phyloP scores from a whole-genome alignment of 2,329 filamentous ascomycete genomes.

The Beauveria australis region DNA sequence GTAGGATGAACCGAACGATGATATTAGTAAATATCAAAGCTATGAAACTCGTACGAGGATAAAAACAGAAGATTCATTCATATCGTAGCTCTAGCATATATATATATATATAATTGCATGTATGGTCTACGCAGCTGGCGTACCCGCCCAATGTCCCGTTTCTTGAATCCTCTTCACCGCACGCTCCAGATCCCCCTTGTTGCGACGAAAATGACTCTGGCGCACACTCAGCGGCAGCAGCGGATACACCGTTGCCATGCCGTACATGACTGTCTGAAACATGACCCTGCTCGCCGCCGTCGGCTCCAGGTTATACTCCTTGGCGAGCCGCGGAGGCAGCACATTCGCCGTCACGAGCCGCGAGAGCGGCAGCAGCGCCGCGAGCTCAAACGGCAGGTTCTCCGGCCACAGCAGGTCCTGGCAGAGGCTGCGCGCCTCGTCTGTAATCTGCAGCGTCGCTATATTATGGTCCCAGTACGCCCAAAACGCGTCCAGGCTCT shows the following conservation, averaged over 20 bases:
- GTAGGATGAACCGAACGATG: too few species aligned
- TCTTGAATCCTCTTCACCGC: conserved; percentile 15
- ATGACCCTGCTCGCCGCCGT: conserved; percentile 13
- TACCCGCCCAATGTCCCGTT: conserved; percentile 14
- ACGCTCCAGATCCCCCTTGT: conserved; percentile 19
- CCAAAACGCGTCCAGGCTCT: conserved; percentile 27
- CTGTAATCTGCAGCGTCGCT: conserved; percentile 23
- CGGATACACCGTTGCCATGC: conserved; percentile 20
- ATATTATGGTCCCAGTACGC: conserved; percentile 31
- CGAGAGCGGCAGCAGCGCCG: conserved; percentile 16
- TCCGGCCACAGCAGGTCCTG: conserved; percentile 18
- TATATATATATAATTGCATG: background rate
- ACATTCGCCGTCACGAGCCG: conserved; percentile 15
- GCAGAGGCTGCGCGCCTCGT: conserved; percentile 20
- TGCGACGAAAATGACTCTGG: conserved; percentile 16
- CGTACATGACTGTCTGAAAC: conserved; percentile 17
- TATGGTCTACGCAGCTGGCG: background rate
- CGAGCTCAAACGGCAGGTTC: conserved; percentile 16
- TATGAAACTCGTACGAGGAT: background rate
- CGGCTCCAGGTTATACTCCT: conserved; percentile 18
- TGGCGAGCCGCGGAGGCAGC: conserved; percentile 16
- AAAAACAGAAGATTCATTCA: background rate
- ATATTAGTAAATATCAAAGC: background rate
- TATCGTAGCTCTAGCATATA: background rate
- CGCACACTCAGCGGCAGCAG: conserved; percentile 14